Base-by-base conservation (phyloP, 805 yeast genomes). In the Pichia phayaonensis region DNA sequence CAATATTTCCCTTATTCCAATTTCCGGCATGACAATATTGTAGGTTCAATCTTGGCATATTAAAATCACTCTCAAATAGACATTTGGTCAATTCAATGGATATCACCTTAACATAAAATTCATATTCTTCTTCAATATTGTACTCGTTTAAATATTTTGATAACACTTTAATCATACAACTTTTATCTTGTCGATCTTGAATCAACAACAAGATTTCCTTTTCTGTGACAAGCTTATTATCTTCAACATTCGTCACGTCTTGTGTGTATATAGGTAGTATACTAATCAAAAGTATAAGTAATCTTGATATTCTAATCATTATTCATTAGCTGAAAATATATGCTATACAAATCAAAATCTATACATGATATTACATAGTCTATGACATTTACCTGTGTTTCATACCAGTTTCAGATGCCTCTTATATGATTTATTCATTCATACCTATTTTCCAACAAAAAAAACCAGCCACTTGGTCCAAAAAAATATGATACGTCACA, bases 21-120 rank as follows among this genome's bases (percentile, higher is more conserved):
- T 40, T 21, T 1, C 13, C 26, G 2, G 16, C 2, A 22, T 29
- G n/a, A 42, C 58, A 56, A 34, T 34, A 34, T 7, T 22, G 36
- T 10, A 15, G 3, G 2, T 48, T 42, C 13, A 48, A 24, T 7
- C 18, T 10, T 3, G 49, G 51, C 47, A 42, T 42, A 5, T 24
- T 42, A 7, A 42, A 38, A 29, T 46, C 36, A 21, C n/a, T 27
- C 16, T 48, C 51, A 42, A 58, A 54, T 16, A 59, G 23, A 42
- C 61, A 59, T 13, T 43, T 34, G 0, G 61, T 54, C 18, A 59
- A 47, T 34, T 51, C 54, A 23, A 59, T 48, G 12, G 61, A 44
- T 8, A 49, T 46, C 11, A 43, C 16, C 15, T 54, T 55, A 21
- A 47, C 44, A 4, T 40, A 42, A 15, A 39, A 39, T 16, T 27